Evolutionary conservation across 176 grass and related monocot genomes (phyloP), one percentile per base, ranked within the genome.

Genomic region (Aegilops longissima): DNA sequence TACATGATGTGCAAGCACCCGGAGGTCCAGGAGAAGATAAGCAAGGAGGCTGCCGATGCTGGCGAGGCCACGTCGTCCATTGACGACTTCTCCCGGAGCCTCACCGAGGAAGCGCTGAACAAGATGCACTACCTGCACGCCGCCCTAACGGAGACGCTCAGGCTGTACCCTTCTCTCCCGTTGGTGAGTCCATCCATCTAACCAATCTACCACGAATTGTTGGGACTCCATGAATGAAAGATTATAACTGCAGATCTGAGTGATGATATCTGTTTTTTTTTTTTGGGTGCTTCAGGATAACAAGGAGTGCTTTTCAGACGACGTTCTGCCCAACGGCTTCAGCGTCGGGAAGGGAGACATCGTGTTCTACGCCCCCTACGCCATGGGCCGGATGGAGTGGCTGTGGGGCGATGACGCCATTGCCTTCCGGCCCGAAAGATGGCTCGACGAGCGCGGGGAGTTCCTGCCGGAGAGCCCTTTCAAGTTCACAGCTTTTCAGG

Each of bases 1-100:
- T 91, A 85, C 84, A 87, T 91, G 92, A 61, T 86, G 23, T 91
- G 92, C 92, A 89, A 87, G 71, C 77, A 94, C 61, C 87, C 92
- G 49, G 63, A 80, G 0, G 66, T 87, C 34, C 92, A 91, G 82
- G 84, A 89, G 4, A 94, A 39, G 87, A 64, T 94, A 61, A 86
- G 66, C 35, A 83, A 12, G 0, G 34, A 62, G 80, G 90, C 77
- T 4, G 70, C 76, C 1, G 31, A 25, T 9, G 13, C 88, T 4
- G 20, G 68, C 8, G 82, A 82, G 16, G 20, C 74, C 61, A 61
- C 49, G 14, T 52, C 82, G 1, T 34, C 78, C n/a, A 36, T 87
- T 29, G 80, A 90, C 0, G 80, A 90, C 27, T 97, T 91, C 42
- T 31, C 73, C 12, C 70, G 65, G 59, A 72, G 61, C 56, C 59